Base-by-base conservation (phyloP, 2,329 filamentous ascomycete genomes). In the Trematosphaeria pertusa region DNA sequence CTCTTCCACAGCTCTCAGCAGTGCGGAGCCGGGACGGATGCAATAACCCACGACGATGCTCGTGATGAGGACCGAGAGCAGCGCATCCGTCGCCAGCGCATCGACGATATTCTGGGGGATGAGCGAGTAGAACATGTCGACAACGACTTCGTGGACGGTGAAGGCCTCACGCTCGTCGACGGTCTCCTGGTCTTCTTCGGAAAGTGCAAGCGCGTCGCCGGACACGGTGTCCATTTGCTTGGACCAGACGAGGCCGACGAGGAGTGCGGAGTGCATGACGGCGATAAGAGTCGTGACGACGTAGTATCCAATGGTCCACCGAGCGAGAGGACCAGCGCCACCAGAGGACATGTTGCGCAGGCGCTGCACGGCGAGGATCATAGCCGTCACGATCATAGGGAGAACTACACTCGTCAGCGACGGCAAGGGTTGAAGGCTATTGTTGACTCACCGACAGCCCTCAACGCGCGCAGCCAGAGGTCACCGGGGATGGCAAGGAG, bases 361-460 rank as follows among this genome's bases (percentile, higher is more conserved):
- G n/a, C 73, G 71, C 36, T 78, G 76, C 5, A 81, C 68, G 4
- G 79, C 76, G 14, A 81, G 69, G 36, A 82, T 75, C 71, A 82
- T 81, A 18, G 79, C 78, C 6, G 72, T 75, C 19, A 81, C 67
- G 32, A 82, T 82, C 43, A 82, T 62, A 2, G 79, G 79, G 1
- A 82, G 67, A 0, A 81, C 79, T 79, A 18, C 4, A 7, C n/a
- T n/a, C n/a, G n/a, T n/a, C n/a, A n/a, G n/a, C n/a, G n/a, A n/a
- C n/a, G n/a, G n/a, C n/a, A n/a, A n/a, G n/a, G n/a, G n/a, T n/a
- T n/a, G n/a, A n/a, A n/a, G n/a, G n/a, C n/a, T n/a, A n/a, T n/a
- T n/a, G 24, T 12, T 28, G 8, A 28, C 24, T 28, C 12, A 77
- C 77, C 77, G 10, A 78, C 75, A 15, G 77, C 77, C 45, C 75